These are phyloP conservation scores for Geoglossum cookeanum DNA, from an alignment of 2,329 filamentous ascomycete species.

Conservation along the genomic window DNA sequence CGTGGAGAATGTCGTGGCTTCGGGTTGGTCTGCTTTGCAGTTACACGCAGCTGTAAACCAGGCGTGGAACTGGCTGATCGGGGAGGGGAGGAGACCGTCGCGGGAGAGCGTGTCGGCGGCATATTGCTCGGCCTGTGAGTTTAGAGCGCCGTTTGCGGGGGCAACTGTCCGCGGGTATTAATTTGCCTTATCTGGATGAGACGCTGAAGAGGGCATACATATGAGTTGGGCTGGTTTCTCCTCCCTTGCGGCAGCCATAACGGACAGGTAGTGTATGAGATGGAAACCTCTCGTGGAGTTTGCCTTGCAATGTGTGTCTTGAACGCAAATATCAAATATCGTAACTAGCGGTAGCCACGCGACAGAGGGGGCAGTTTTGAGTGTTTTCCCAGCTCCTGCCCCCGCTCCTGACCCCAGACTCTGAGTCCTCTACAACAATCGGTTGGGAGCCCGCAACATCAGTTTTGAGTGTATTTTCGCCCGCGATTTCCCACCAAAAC, in stretches of 20 bases:
- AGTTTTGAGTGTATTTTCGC: too few relatives aligned
- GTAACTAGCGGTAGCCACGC: too few relatives aligned
- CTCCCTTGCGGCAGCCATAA: not conserved
- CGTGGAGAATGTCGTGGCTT: constrained; percentile 76
- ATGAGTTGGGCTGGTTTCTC: constrained; percentile 15
- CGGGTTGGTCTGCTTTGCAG: constrained; percentile 49
- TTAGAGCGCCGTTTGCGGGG: constrained; percentile 37
- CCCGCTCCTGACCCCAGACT: too few relatives aligned
- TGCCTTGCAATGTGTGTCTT: not conserved
- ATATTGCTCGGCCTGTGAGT: constrained; percentile 59
- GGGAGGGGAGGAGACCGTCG: constrained; percentile 40
- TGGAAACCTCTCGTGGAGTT: not conserved
- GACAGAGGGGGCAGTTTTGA: too few relatives aligned
- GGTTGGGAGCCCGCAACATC: too few relatives aligned
- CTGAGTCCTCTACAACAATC: too few relatives aligned
- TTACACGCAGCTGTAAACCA: constrained; percentile 68
- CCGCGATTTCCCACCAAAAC: too few relatives aligned
- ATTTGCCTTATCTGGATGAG: not conserved
- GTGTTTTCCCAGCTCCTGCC: too few relatives aligned
- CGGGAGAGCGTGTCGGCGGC: constrained; percentile 42
- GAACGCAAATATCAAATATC: not conserved
- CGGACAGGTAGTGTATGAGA: not conserved
- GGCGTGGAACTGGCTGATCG: constrained; percentile 66
- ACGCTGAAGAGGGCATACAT: constrained; percentile 13
- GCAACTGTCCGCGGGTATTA: constrained; percentile 30